Base-by-base conservation (phyloP, 1,284 basidiomycete species). In the Sporisorium graminicola region DNA sequence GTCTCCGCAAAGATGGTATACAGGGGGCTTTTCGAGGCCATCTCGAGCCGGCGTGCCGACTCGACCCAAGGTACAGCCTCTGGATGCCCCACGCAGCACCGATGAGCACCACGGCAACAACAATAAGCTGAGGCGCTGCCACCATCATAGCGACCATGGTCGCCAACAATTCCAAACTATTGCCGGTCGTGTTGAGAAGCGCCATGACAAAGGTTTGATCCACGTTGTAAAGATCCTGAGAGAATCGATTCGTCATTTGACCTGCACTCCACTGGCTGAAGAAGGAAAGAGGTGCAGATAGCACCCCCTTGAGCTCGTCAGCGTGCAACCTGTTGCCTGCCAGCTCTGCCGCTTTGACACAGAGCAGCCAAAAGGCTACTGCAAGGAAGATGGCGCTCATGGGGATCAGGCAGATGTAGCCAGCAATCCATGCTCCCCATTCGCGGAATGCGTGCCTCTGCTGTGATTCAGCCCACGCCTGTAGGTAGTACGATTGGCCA, bases 161-260 rank as follows among this genome's bases (percentile, higher is more conserved):
- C 10, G 56, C 73, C 4, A 78, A 5, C 20, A 78, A 16, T 10
- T 22, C 29, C 5, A 59, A 29, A 5, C 44, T 24, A 52, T 58
- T 47, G 35, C 29, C 49, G 5, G 35, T 43, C 26, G 68, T 24
- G 40, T 78, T 80, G 13, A 33, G 33, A 12, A 75, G 40, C 9
- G 65, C 55, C 9, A 74, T 42, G 0, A 37, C 40, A 18, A 79
- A 63, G 16, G 65, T 65, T 46, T 58, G 66, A 33, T 80, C 79
- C 13, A 80, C 27, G 46, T 73, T 67, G 56, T 74, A 77, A 24
- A 81, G 58, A 26, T 80, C 79, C 29, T 80, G 79, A 27, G 80
- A 81, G 46, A 80, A 80, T 47, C 79, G 73, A 27, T 80, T 80
- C 44, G 71, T 51, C 56, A 82, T 74, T 33, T 72, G 73, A 1